Evolutionary conservation across 768 basidiomycete species (phyloP).

Genomic region (Dendrothele bispora): DNA sequence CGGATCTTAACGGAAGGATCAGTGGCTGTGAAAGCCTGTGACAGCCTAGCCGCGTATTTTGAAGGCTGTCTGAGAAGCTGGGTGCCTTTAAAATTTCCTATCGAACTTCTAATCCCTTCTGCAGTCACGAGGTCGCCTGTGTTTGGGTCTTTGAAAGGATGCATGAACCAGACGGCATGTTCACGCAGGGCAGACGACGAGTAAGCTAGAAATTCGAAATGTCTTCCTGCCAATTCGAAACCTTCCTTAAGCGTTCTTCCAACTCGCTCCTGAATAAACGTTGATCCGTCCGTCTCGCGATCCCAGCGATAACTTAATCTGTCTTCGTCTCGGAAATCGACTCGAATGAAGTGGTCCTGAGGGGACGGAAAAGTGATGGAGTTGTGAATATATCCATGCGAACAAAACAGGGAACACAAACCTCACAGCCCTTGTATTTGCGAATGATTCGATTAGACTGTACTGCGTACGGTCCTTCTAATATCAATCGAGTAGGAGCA

Average conservation of each 20-base stretch:
- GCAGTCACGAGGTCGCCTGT: conserved; percentile 52
- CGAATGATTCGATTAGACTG: conserved; percentile 85
- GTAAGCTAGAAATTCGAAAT: conserved; percentile 81
- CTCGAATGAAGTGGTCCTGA: conserved; percentile 76
- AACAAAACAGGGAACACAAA: not conserved
- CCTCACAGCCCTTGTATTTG: conserved; percentile 41
- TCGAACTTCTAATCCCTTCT: conserved; percentile 53
- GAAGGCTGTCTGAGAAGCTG: conserved; percentile 58
- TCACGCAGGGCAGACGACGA: conserved; percentile 76
- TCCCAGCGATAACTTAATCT: conserved; percentile 72
- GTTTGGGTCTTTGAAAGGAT: conserved; percentile 46
- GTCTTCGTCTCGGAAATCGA: conserved; percentile 86
- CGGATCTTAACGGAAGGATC: conserved; percentile 65
- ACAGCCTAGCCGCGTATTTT: conserved; percentile 79
- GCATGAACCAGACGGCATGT: conserved; percentile 83
- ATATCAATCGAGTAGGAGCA: conserved; percentile 69
- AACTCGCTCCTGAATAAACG: conserved; percentile 59
- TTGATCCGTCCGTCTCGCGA: conserved; percentile 56
- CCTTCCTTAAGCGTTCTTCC: conserved; percentile 60
- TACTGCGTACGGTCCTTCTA: conserved; percentile 75
- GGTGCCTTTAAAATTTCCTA: conserved; percentile 67
- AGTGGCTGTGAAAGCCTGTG: conserved; percentile 84
- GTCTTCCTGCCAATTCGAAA: conserved; percentile 66
- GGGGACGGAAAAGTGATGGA: no score
- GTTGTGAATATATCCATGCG: no score